Base-by-base conservation (phyloP, 2,329 filamentous ascomycete species). In the Penicillium hordei region DNA sequence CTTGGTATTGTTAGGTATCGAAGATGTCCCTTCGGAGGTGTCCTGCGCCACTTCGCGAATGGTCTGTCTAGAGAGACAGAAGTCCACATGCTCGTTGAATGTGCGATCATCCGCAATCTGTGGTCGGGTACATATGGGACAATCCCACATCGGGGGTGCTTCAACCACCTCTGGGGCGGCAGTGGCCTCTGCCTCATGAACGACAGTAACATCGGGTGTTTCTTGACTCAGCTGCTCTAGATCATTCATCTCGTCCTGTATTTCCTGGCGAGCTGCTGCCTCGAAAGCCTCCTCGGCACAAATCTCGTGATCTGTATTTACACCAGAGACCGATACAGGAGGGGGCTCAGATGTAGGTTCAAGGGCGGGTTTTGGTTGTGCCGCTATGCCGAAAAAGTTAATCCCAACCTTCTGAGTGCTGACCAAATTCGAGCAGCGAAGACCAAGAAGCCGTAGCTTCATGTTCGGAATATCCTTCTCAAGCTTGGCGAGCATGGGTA, bases 1-100 rank as follows among this genome's bases (percentile, higher is more conserved):
- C 17, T 64, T 64, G 27, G 17, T 36, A 31, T 10, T 59, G 6
- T 50, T 19, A 5, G 42, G 46, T 31, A 19, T 59, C 49, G 36
- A 49, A 17, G 48, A 59, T 40, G 55, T 19, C 34, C 21, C 58
- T 62, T 61, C 68, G 50, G 48, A 69, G 70, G 59, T 81, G 75
- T 55, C 81, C 57, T 90, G 87, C 1, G 94, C 87, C 0, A 86
- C 89, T 67, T 97, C 91, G 45, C 88, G 88, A 66, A 99, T 97
- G 0, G 91, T 90, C 68, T 90, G 86, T 55, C 88, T 83, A 0
- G 93, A 97, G 1, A 99, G 82, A 72, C 94, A 99, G 9, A 89
- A 83, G 72, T 99, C 94, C 51, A 99, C 92, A 69, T 99, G 94
- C 56, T 89, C 85, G 65, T 99, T 99, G 76, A 97, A 96, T 0